Conservation (phyloP, 495 filamentous ascomycete genomes). For the Aspergillus ellipticus region DNA sequence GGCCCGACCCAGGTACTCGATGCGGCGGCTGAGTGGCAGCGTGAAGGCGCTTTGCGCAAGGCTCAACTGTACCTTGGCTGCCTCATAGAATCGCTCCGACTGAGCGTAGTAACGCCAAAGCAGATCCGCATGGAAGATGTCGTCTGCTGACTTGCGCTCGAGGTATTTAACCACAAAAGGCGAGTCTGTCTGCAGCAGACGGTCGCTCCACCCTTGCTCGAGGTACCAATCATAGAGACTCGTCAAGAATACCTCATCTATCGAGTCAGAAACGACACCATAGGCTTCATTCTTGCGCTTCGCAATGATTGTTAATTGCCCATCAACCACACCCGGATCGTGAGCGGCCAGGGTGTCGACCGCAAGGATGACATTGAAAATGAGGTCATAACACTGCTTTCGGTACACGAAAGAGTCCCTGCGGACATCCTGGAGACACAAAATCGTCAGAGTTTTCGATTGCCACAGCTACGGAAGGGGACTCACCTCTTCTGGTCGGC, state of each 20-base stretch:
- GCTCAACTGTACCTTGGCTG: constrained; percentile 78
- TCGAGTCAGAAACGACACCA: constrained; percentile 74
- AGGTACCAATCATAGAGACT: constrained; percentile 98
- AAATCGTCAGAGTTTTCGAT: constrained; percentile 46
- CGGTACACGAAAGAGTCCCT: constrained; percentile 62
- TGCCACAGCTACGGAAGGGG: constrained; percentile 8
- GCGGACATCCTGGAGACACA: constrained; percentile 57
- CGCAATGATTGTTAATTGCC: constrained; percentile 66
- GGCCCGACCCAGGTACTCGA: constrained; percentile 84
- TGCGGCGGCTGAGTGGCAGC: constrained; percentile 70
- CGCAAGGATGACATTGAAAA: constrained; percentile 69
- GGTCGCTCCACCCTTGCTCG: constrained; percentile 71
- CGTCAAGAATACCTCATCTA: constrained; percentile 89
- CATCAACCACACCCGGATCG: constrained; percentile 71
- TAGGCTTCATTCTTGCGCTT: constrained; percentile 85
- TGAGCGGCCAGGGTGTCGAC: constrained; percentile 65
- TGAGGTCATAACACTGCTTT: constrained; percentile 75
- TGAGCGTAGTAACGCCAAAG: constrained; percentile 86
- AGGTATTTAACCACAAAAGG: constrained; percentile 85
- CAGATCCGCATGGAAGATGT: constrained; percentile 78
- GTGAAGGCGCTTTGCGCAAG: constrained; percentile 77
- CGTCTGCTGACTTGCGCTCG: constrained; percentile 61
- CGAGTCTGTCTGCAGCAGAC: constrained; percentile 77
- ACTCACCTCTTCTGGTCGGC: constrained; percentile 49
- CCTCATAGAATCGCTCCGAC: constrained; percentile 72